These are phyloP conservation scores for Mycocentrospora acerina DNA, from an alignment of 2,329 filamentous ascomycete genomes.

Conservation along the genomic window DNA sequence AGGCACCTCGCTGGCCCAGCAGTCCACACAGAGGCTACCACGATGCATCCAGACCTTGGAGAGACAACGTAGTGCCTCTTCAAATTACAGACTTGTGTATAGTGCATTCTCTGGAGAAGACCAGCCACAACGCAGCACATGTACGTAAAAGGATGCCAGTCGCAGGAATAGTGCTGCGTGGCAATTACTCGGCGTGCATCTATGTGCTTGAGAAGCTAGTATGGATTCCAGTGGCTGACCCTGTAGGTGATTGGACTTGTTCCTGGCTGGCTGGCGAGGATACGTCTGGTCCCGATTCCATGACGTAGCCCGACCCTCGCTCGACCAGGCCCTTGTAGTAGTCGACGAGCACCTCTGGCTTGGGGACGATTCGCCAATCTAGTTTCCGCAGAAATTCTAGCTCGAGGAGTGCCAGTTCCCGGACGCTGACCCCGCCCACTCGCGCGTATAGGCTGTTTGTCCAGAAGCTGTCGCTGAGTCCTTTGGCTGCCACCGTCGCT, in stretches of 20 bases:
- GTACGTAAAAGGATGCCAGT: neutral
- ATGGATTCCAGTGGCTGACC: conserved; percentile 24
- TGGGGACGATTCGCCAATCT: conserved; percentile 95
- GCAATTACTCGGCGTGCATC: conserved; percentile 1
- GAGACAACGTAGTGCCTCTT: neutral
- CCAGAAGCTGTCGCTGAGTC: conserved; percentile 95
- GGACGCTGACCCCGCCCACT: conserved; percentile 87
- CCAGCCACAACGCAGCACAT: neutral
- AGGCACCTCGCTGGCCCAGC: conserved; percentile 2
- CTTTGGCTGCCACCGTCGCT: conserved; percentile 93
- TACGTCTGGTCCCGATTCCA: conserved; percentile 41
- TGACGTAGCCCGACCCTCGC: conserved; percentile 59
- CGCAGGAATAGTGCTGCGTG: conserved; percentile 2
- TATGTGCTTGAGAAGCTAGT: conserved; percentile 21
- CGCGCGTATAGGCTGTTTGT: conserved; percentile 95
- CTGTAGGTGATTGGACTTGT: conserved; percentile 13
- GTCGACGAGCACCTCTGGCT: conserved; percentile 87
- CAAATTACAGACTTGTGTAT: too few species aligned
- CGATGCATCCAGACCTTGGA: conserved; percentile 9
- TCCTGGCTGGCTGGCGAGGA: conserved; percentile 11
- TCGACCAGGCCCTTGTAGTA: conserved; percentile 89
- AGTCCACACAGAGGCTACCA: conserved; percentile 17
- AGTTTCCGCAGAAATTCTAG: conserved; percentile 90
- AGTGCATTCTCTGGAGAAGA: too few species aligned
- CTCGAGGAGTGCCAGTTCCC: conserved; percentile 87